Conservation (phyloP, 768 basidiomycete genomes). For the Sporobolomyces pararoseus region DNA sequence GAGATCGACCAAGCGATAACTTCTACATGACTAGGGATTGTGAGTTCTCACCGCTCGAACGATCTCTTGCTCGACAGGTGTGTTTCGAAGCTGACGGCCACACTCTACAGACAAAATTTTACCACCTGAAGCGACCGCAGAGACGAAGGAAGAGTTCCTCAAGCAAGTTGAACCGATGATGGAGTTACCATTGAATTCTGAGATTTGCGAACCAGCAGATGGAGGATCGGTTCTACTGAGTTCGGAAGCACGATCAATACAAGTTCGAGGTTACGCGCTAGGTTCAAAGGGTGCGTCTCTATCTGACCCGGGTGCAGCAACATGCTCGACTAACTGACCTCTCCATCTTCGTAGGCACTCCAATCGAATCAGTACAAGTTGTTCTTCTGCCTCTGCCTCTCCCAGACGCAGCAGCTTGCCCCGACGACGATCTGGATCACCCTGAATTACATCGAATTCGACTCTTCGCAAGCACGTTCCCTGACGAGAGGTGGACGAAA, state of each 20-base stretch:
- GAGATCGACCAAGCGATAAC: conserved; percentile 1
- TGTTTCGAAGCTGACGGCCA: neutral
- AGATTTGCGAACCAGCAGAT: conserved; percentile 23
- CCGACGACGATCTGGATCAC: neutral
- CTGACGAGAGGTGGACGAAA: neutral
- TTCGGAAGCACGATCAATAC: neutral
- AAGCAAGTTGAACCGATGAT: conserved; percentile 16
- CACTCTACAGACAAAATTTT: conserved; percentile 27
- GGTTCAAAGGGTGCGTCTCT: conserved; percentile 10
- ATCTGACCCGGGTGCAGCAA: too few species aligned
- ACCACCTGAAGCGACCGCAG: conserved; percentile 16
- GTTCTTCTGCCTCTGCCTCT: conserved; percentile 8
- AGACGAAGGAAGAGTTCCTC: conserved; percentile 24
- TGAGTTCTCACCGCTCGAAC: neutral
- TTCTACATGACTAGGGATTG: conserved; percentile 27
- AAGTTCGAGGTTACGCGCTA: conserved; percentile 24
- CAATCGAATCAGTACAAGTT: conserved; percentile 21
- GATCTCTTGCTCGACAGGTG: neutral
- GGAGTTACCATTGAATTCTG: conserved; percentile 28
- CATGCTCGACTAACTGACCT: neutral
- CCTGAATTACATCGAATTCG: conserved; percentile 5
- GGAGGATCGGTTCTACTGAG: neutral
- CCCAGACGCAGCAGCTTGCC: neutral
- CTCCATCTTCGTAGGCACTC: conserved; percentile 4
- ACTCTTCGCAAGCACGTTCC: conserved; percentile 4